These are phyloP conservation scores for Cinchona pubescens DNA, from an alignment of 257 asterid species.

Conservation along the genomic window DNA sequence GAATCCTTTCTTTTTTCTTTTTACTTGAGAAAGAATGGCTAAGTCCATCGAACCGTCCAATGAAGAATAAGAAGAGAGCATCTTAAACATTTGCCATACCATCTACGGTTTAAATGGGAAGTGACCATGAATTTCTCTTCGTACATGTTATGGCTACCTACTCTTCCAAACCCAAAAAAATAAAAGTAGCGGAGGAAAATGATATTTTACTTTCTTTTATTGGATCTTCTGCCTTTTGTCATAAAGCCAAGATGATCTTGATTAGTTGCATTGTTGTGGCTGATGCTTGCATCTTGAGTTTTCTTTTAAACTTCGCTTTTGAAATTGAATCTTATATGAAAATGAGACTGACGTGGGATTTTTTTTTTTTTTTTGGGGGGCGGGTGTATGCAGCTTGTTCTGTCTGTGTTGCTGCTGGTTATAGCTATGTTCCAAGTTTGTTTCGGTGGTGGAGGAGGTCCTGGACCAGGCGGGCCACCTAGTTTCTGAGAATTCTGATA, in stretches of 20 bases:
- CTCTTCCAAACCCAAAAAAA: neutral
- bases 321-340: neutral
- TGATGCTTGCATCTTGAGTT: neutral
- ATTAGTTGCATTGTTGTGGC: neutral
- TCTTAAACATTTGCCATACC: neutral
- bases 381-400: conserved; percentile 18
- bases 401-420: conserved; percentile 22
- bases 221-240: neutral
- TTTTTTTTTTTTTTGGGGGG: no score
- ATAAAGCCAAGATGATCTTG: neutral
- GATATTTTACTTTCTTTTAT: neutral
- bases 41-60: no score
- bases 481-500: neutral
- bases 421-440: conserved; percentile 1
- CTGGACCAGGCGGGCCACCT: conserved; percentile 10
- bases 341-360: conserved; percentile 4
- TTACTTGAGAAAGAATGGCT: no score
- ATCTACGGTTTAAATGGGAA: neutral
- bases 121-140: no score
- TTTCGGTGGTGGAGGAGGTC: neutral
- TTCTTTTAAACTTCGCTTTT: neutral
- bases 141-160: neutral
- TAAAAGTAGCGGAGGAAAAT: neutral
- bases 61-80: no score
- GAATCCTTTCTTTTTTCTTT: no score